phyloP scores from a whole-genome alignment of 2,329 filamentous ascomycete species.

The Monilinia polystroma region DNA sequence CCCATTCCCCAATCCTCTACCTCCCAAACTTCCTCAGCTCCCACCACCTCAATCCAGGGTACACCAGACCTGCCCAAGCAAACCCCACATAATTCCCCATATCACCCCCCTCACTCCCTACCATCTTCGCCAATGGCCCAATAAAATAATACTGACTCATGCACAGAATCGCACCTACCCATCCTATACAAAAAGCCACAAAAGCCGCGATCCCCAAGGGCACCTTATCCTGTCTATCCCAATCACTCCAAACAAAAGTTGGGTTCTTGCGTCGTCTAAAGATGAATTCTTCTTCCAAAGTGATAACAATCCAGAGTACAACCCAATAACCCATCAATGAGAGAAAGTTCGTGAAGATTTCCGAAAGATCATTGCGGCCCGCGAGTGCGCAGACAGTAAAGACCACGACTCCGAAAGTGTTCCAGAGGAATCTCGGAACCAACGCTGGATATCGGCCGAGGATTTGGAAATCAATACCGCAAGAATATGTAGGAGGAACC shows the following conservation, averaged over 20 bases:
- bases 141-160: constrained; percentile 69
- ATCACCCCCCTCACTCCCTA: constrained; percentile 47
- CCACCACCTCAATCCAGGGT: constrained; percentile 44
- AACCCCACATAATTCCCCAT: constrained; percentile 51
- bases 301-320: constrained; percentile 62
- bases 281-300: constrained; percentile 60
- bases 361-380: constrained; percentile 58
- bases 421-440: constrained; percentile 65
- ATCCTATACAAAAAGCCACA: constrained; percentile 61
- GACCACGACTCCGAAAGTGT: constrained; percentile 59
- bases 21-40: constrained; percentile 40
- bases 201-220: constrained; percentile 63
- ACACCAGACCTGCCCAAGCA: constrained; percentile 57
- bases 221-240: constrained; percentile 58
- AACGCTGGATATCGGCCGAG: constrained; percentile 57
- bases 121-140: constrained; percentile 57
- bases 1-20: constrained; percentile 22
- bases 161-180: constrained; percentile 62
- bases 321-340: constrained; percentile 72
- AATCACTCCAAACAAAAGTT: constrained; percentile 59
- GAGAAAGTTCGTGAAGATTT: constrained; percentile 68
- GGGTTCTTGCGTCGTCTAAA: constrained; percentile 49
- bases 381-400: constrained; percentile 64
- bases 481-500: constrained; percentile 62
- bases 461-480: constrained; percentile 67